A percentile compares a stretch with the other conserved stretches of the same genome.
phyloP scores from a whole-genome alignment of 805 yeast genomes.

The Saccharomyces eubayanus region DNA sequence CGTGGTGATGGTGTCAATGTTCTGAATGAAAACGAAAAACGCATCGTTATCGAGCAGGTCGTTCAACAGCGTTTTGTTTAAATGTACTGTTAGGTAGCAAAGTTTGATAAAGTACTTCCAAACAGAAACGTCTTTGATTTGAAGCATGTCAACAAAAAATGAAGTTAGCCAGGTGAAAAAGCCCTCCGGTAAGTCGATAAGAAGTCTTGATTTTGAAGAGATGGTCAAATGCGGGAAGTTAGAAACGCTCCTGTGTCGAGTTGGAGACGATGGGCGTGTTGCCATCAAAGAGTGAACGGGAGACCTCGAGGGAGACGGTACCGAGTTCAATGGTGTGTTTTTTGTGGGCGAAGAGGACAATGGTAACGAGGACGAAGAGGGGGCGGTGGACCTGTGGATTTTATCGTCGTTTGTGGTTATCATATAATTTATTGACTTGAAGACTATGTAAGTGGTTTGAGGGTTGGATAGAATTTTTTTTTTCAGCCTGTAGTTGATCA shows the following conservation, averaged over 20 bases:
- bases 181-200: constrained; percentile 6
- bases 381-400: neutral
- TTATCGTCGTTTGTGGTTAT: constrained; percentile 1
- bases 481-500: neutral
- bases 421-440: constrained; percentile 20
- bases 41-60: constrained; percentile 9
- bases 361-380: constrained; percentile 1
- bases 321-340: constrained; percentile 7
- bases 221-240: neutral
- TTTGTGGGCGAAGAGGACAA: constrained; percentile 3
- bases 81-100: constrained; percentile 18
- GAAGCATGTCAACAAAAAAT: constrained; percentile 8
- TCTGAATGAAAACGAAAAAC: constrained; percentile 9
- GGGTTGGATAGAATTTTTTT: constrained; percentile 2
- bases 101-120: constrained; percentile 28
- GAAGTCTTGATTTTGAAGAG: neutral
- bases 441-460: constrained; percentile 17
- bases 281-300: constrained; percentile 1
- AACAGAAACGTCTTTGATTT: constrained; percentile 13
- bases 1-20: constrained; percentile 2
- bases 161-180: constrained; percentile 17
- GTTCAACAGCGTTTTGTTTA: constrained; percentile 11
- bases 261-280: neutral
- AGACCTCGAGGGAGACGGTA: constrained; percentile 1
- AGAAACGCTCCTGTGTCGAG: neutral